Conservation (phyloP, 2,329 filamentous ascomycete species). For the Cladosporium sp. region DNA sequence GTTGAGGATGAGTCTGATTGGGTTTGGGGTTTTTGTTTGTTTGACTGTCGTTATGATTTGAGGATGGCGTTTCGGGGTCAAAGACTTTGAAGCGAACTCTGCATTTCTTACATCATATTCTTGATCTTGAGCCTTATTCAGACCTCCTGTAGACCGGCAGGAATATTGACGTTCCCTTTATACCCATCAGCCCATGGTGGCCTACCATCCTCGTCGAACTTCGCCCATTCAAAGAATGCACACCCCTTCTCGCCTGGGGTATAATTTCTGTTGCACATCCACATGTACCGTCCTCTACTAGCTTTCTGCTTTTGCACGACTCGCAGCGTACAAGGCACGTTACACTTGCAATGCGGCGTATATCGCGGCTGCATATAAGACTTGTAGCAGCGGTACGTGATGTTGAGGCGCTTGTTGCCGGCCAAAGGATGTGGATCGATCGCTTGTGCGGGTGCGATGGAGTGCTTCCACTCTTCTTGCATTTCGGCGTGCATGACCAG, state of each 20-base stretch:
- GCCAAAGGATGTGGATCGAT: slow-evolving; percentile 83
- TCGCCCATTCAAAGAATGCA: slow-evolving; percentile 77
- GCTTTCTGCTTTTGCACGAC: slow-evolving; percentile 76
- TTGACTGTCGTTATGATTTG: too few species aligned
- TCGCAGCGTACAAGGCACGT: slow-evolving; percentile 62
- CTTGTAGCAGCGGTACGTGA: slow-evolving; percentile 89
- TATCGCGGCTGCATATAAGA: slow-evolving; percentile 67
- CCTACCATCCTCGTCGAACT: slow-evolving; percentile 80
- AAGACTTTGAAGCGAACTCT: too few species aligned
- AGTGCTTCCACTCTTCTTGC: slow-evolving; percentile 96
- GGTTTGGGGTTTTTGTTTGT: too few species aligned
- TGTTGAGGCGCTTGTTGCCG: slow-evolving; percentile 77
- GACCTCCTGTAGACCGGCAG: slow-evolving; percentile 5
- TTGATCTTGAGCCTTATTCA: too few species aligned
- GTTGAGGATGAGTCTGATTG: too few species aligned
- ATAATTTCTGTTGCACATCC: slow-evolving; percentile 83
- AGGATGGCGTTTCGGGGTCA: too few species aligned
- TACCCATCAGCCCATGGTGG: slow-evolving; percentile 55
- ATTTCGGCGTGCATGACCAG: slow-evolving; percentile 96
- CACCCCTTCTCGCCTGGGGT: slow-evolving; percentile 63
- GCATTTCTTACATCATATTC: too few species aligned
- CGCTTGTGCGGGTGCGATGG: slow-evolving; percentile 66
- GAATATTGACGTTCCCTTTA: slow-evolving; percentile 29
- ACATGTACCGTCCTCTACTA: slow-evolving; percentile 77
- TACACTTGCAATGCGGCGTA: slow-evolving; percentile 75